phyloP scores from a whole-genome alignment of 768 basidiomycete genomes.

The Leccinum pellstonianum region DNA sequence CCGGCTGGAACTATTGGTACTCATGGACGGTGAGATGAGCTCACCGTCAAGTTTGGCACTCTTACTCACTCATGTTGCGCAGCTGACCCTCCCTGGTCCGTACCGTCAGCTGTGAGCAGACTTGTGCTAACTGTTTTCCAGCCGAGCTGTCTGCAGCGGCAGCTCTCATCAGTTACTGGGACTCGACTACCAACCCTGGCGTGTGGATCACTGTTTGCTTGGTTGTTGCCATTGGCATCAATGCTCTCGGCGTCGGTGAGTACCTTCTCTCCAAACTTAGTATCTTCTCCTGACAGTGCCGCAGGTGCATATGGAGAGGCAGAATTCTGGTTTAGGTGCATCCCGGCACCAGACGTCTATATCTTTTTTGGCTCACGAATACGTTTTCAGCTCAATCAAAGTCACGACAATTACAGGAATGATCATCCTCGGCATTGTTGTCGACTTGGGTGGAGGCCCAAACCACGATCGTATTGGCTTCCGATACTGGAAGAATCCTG shows the following conservation, averaged over 20 bases:
- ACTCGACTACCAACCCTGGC: constrained; percentile 38
- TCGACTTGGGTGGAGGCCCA: constrained; percentile 55
- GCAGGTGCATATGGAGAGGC: constrained; percentile 44
- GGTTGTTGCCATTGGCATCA: constrained; percentile 48
- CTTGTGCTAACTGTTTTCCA: constrained; percentile 9
- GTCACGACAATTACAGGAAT: constrained; percentile 47
- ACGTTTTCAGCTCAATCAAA: constrained; percentile 44
- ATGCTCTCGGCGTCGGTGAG: constrained; percentile 41
- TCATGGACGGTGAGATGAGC: constrained; percentile 29
- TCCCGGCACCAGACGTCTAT: not conserved
- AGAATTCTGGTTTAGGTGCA: constrained; percentile 49
- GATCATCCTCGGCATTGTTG: constrained; percentile 46
- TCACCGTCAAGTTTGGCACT: not conserved
- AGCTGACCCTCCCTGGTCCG: constrained; percentile 30
- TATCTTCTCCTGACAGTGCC: not conserved
- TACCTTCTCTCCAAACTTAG: not conserved
- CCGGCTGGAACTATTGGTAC: constrained; percentile 45
- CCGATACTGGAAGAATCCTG: constrained; percentile 52
- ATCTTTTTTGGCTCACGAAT: not conserved
- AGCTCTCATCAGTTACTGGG: constrained; percentile 51
- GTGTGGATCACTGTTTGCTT: constrained; percentile 55
- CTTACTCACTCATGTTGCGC: not conserved
- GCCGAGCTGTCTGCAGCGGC: constrained; percentile 53
- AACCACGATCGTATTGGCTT: constrained; percentile 50
- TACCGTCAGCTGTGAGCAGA: not conserved